Base-by-base conservation (phyloP, 2,329 filamentous ascomycete species). In the Calycina marina region DNA sequence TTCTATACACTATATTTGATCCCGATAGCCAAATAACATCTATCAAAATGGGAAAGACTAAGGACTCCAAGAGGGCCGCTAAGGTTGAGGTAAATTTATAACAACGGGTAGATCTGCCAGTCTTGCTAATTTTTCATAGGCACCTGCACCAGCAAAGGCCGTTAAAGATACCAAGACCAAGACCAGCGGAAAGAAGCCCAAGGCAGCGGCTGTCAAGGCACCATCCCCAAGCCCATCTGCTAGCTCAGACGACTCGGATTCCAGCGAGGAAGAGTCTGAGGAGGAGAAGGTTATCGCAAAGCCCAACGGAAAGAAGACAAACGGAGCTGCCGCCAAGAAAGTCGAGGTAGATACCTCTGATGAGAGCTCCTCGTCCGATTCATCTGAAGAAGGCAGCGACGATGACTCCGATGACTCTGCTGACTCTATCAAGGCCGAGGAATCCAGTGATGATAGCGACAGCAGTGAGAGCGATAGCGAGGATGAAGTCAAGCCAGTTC, bases 41-140 rank as follows among this genome's bases (percentile, higher is more conserved):
- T 31, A 31, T 58, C 55, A 64, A 46, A 56, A 79, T 78, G 74
- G 72, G 64, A 56, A 78, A 78, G 60, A 59, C 64, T 34, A 79
- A 78, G 62, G 66, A 75, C 25, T 41, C 37, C 32, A 37, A 42
- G 28, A 67, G 66, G 57, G 51, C 53, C 12, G 48, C 58, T 29
- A 55, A 22, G 20, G 20, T 22, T n/a, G 20, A 22, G 20, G 20
- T 22, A 22, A 9, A 9, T 9, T 22, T 22, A 22, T 8, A 2
- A 8, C 20, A 8, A 22, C 8, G n/a, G 2, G 3, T 22, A 2
- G 3, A 8, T n/a, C n/a, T n/a, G 2, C 8, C 20, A 9, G n/a
- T n/a, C 8, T 9, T 8, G n/a, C 20, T 22, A 22, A 22, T 22
- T 22, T n/a, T n/a, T 22, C 20, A 9, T 3, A 22, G 20, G n/a